These are phyloP conservation scores for Aspergillus carbonarius DNA, from an alignment of 2,329 filamentous ascomycete species.

Conservation along the genomic window DNA sequence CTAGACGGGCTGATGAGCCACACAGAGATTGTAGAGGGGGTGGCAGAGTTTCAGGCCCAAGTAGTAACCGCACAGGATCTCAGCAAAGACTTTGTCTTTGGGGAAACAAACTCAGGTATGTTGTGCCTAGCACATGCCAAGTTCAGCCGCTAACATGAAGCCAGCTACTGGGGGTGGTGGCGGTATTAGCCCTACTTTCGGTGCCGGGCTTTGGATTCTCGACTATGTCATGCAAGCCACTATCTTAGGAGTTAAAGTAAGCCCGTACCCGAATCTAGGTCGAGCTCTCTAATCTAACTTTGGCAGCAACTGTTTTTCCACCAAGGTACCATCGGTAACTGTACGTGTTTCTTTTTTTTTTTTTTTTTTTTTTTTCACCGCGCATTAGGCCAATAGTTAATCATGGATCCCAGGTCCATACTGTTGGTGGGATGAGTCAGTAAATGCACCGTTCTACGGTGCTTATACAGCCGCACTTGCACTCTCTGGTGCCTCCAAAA, in stretches of 20 bases:
- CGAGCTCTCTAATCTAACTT: background rate
- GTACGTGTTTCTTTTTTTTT: slow-evolving; percentile 28
- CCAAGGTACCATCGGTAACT: slow-evolving; percentile 53
- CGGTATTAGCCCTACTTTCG: slow-evolving; percentile 49
- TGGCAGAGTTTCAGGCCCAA: slow-evolving; percentile 44
- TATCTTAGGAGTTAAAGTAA: slow-evolving; percentile 29
- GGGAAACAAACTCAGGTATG: slow-evolving; percentile 53
- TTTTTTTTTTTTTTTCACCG: too few species aligned
- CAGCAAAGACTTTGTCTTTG: slow-evolving; percentile 49
- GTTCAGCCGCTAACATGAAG: background rate
- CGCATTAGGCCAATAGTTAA: background rate
- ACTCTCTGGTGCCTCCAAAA: slow-evolving; percentile 44
- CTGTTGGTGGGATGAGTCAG: slow-evolving; percentile 50
- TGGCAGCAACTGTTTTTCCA: slow-evolving; percentile 49
- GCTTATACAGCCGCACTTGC: slow-evolving; percentile 51
- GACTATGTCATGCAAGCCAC: slow-evolving; percentile 44
- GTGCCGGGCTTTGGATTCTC: slow-evolving; percentile 53
- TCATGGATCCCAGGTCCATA: slow-evolving; percentile 37
- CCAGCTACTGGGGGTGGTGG: slow-evolving; percentile 40
- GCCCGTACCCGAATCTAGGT: background rate
- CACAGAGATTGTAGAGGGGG: slow-evolving; percentile 40
- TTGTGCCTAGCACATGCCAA: background rate
- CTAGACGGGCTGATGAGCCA: slow-evolving; percentile 49
- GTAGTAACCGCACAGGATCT: slow-evolving; percentile 39
- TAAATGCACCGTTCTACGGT: slow-evolving; percentile 55